Conservation (phyloP, 805 yeast species). For the Hanseniaspora mollemarum region DNA sequence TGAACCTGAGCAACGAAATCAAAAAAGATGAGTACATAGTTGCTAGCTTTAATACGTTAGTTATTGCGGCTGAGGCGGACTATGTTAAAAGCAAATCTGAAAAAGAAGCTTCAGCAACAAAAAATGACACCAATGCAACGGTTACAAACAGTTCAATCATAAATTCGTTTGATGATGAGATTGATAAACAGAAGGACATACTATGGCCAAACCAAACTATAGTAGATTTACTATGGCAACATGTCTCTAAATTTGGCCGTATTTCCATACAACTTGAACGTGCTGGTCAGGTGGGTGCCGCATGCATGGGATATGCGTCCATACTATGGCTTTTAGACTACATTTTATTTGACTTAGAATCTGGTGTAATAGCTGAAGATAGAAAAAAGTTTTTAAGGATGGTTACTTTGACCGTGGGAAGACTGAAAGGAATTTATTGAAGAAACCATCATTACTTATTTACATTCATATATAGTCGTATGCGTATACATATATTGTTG, state of each 20-base stretch:
- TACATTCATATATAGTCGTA: too few species aligned
- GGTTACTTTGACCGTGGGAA: background rate
- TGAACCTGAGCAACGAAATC: background rate
- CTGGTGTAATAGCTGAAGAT: background rate
- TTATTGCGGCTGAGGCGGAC: background rate
- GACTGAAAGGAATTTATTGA: background rate
- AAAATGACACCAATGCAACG: background rate
- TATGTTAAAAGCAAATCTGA: background rate
- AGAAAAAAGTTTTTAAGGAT: background rate
- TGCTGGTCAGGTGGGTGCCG: background rate
- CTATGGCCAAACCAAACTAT: background rate
- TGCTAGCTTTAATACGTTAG: background rate
- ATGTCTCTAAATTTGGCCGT: background rate
- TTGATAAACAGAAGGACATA: background rate
- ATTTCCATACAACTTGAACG: background rate
- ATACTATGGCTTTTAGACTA: conserved; percentile 12
- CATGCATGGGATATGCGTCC: conserved; percentile 11
- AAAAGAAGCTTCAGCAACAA: background rate
- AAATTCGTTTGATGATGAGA: background rate
- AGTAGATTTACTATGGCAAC: background rate
- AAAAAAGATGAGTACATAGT: background rate
- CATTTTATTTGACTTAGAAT: background rate
- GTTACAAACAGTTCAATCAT: background rate
- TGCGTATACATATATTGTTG: too few species aligned
- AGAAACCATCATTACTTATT: too few species aligned